phyloP scores from a whole-genome alignment of 2,329 filamentous ascomycete species.

The Fusarium xylarioides region DNA sequence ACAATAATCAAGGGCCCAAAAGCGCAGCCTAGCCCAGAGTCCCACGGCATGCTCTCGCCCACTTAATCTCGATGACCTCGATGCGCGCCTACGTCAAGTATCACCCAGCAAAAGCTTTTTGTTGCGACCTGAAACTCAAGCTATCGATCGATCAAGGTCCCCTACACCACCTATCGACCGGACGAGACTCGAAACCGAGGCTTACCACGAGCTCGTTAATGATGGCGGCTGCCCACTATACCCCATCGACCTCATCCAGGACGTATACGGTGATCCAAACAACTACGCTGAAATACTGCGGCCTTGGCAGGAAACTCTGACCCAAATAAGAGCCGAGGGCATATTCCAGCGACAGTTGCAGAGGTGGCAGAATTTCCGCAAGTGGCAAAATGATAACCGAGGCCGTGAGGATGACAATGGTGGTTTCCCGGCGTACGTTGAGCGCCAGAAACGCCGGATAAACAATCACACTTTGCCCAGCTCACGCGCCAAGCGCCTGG shows the following conservation, averaged over 20 bases:
- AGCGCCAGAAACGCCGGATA: neutral
- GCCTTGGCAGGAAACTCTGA: conserved; percentile 34
- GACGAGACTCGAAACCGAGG: conserved; percentile 24
- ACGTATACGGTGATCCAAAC: conserved; percentile 35
- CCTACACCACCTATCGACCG: neutral
- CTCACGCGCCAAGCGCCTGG: neutral
- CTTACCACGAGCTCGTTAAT: conserved; percentile 43
- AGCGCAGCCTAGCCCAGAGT: neutral
- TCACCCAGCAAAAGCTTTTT: neutral
- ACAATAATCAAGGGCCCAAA: neutral
- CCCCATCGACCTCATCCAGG: conserved; percentile 39
- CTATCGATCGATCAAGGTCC: neutral
- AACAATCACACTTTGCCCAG: no score
- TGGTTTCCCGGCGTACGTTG: conserved; percentile 3
- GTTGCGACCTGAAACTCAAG: neutral
- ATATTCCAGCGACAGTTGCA: conserved; percentile 39
- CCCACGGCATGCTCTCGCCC: neutral
- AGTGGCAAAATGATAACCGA: conserved; percentile 44
- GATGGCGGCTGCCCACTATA: conserved; percentile 47
- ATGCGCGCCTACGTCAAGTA: conserved; percentile 26
- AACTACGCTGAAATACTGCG: conserved; percentile 41
- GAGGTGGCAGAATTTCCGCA: conserved; percentile 45
- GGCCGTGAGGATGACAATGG: conserved; percentile 29
- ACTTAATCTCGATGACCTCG: conserved; percentile 33
- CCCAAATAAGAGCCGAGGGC: no score